Conservation (phyloP, 179 eudicot species). For the Patellifolia procumbens region DNA sequence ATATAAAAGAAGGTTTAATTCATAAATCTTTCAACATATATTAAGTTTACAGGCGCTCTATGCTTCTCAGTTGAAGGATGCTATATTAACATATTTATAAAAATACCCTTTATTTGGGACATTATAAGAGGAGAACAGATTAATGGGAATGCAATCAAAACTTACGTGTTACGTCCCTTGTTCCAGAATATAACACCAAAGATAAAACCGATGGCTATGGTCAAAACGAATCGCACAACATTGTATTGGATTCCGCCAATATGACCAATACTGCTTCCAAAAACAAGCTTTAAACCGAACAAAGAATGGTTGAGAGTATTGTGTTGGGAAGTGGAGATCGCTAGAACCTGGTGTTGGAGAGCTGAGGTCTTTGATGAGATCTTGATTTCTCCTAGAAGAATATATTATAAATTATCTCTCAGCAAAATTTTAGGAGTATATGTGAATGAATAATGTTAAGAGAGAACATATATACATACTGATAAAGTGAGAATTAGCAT, state of each 20-base stretch:
- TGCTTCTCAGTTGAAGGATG: background rate
- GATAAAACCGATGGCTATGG: slow-evolving; percentile 50
- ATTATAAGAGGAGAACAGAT: background rate
- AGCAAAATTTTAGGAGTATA: background rate
- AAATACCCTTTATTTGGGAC: background rate
- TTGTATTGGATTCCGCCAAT: slow-evolving; percentile 75
- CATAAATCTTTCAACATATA: background rate
- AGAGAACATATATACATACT: background rate
- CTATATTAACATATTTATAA: background rate
- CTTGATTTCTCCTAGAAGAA: slow-evolving; percentile 66
- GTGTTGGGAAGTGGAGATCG: slow-evolving; percentile 58
- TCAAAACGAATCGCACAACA: slow-evolving; percentile 59
- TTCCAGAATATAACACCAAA: slow-evolving; percentile 78
- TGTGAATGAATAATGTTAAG: background rate
- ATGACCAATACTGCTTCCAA: slow-evolving; percentile 81
- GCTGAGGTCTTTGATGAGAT: slow-evolving; percentile 55
- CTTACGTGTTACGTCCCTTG: slow-evolving; percentile 18
- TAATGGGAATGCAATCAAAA: background rate
- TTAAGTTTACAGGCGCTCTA: background rate
- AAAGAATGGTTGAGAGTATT: slow-evolving; percentile 56
- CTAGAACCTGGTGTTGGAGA: slow-evolving; percentile 54
- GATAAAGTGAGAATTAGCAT: slow-evolving; percentile 24
- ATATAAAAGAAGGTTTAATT: background rate
- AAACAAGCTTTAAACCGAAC: slow-evolving; percentile 73
- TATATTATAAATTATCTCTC: background rate